phyloP scores from a whole-genome alignment of 2,329 filamentous ascomycete genomes.

The Saccharata proteae region DNA sequence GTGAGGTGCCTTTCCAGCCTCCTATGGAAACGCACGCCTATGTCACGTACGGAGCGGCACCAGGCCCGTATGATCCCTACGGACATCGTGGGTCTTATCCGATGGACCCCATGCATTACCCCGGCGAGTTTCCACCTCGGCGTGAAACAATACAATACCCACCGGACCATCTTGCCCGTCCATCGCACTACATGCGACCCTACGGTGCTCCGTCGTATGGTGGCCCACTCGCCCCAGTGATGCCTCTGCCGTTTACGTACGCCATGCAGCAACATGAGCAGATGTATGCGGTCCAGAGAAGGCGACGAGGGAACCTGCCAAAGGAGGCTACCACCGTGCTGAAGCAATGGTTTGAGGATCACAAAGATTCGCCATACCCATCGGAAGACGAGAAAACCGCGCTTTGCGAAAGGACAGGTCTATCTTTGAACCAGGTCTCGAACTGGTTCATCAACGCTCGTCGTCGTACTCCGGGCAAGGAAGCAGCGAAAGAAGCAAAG shows the following conservation, averaged over 20 bases:
- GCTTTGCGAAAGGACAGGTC: slow-evolving; percentile 3
- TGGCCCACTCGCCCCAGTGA: too few relatives aligned
- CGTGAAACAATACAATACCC: too few relatives aligned
- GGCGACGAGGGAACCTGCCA: slow-evolving; percentile 65
- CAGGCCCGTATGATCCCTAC: background rate
- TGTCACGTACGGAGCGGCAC: background rate
- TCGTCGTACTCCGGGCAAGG: slow-evolving; percentile 35
- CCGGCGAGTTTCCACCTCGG: too few relatives aligned
- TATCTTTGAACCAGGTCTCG: slow-evolving; percentile 40
- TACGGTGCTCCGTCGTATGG: too few relatives aligned
- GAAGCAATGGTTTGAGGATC: slow-evolving; percentile 65
- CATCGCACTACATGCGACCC: too few relatives aligned
- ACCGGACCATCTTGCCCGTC: too few relatives aligned
- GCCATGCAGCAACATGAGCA: too few relatives aligned
- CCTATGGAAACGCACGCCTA: background rate
- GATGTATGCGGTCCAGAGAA: too few relatives aligned
- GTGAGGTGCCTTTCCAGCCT: too few relatives aligned
- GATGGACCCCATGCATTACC: too few relatives aligned
- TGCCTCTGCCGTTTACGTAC: too few relatives aligned
- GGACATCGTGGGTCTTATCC: too few relatives aligned
- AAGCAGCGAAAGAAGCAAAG: slow-evolving; percentile 1
- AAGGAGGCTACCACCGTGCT: slow-evolving; percentile 79
- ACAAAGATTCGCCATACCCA: slow-evolving; percentile 68
- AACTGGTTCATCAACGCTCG: slow-evolving; percentile 76
- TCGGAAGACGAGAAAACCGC: slow-evolving; percentile 77